A percentile compares a stretch with the other conserved stretches of the same genome.
These are phyloP conservation scores for Starmerella bacillaris DNA, from an alignment of 805 yeast species.

Conservation along the genomic window DNA sequence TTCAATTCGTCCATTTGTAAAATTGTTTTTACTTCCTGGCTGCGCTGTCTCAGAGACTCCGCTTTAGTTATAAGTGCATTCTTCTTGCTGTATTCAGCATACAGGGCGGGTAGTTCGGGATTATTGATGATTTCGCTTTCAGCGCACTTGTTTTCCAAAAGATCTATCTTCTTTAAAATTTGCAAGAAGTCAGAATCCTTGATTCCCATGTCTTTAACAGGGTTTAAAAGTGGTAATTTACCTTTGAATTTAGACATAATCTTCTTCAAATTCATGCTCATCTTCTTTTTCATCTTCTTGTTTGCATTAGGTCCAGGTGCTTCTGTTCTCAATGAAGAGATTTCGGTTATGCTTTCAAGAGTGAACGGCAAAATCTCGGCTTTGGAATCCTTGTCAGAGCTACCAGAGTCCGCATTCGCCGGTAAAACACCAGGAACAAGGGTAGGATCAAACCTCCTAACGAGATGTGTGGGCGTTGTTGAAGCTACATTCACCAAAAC, in stretches of 20 bases:
- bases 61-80: conserved; percentile 43
- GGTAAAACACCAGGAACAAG: conserved; percentile 83
- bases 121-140: conserved; percentile 42
- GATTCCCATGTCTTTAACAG: conserved; percentile 82
- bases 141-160: conserved; percentile 54
- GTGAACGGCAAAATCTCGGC: conserved; percentile 75
- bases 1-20: conserved; percentile 87
- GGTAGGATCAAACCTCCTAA: conserved; percentile 59
- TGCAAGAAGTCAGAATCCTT: conserved; percentile 56
- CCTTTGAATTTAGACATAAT: conserved; percentile 71
- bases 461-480: conserved; percentile 59
- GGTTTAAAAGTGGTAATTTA: conserved; percentile 83
- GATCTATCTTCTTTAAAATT: conserved; percentile 60
- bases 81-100: conserved; percentile 47
- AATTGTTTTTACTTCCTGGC: conserved; percentile 72
- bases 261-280: conserved; percentile 57
- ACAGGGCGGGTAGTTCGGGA: conserved; percentile 41
- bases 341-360: conserved; percentile 49
- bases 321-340: conserved; percentile 65
- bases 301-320: conserved; percentile 58
- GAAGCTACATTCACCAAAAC: conserved; percentile 60
- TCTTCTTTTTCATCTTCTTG: conserved; percentile 30
- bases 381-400: conserved; percentile 44
- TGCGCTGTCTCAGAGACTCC: conserved; percentile 41
- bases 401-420: too few species aligned